phyloP scores from a whole-genome alignment of 768 basidiomycete genomes.

The Ramaria rubella region DNA sequence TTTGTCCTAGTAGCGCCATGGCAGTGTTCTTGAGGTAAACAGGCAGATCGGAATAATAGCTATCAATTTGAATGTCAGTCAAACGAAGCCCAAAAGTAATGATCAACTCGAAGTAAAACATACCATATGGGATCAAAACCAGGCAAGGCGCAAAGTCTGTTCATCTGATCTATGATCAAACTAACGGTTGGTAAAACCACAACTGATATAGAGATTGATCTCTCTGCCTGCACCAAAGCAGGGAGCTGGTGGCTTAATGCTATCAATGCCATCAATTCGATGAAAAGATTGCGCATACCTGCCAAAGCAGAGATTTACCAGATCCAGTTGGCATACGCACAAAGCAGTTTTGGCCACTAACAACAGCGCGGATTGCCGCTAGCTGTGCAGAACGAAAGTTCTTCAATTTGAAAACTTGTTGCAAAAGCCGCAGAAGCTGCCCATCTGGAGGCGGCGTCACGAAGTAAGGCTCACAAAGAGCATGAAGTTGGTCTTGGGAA shows the following conservation, averaged over 20 bases:
- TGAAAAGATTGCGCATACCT: neutral
- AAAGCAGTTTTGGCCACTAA: constrained; percentile 1
- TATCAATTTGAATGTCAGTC: neutral
- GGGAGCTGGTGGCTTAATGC: neutral
- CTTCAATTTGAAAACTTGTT: neutral
- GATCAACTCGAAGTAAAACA: neutral
- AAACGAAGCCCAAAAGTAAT: too few relatives aligned
- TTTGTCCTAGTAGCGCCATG: neutral
- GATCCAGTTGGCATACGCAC: constrained; percentile 7
- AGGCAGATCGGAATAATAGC: neutral
- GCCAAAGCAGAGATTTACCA: constrained; percentile 8
- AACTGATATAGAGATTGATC: neutral
- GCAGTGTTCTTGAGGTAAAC: neutral
- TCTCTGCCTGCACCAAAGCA: neutral
- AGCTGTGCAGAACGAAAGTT: neutral
- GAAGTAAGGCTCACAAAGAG: neutral
- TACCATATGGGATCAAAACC: constrained; percentile 1
- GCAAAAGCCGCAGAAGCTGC: neutral
- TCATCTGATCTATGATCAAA: constrained; percentile 6
- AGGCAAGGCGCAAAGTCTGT: neutral
- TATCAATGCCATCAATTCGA: neutral
- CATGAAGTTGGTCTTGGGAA: neutral
- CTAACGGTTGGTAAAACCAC: constrained; percentile 4
- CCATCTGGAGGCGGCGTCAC: neutral
- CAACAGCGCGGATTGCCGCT: neutral